phyloP scores from a whole-genome alignment of 1,139 yeast genomes.

The Zygoascus sp. region DNA sequence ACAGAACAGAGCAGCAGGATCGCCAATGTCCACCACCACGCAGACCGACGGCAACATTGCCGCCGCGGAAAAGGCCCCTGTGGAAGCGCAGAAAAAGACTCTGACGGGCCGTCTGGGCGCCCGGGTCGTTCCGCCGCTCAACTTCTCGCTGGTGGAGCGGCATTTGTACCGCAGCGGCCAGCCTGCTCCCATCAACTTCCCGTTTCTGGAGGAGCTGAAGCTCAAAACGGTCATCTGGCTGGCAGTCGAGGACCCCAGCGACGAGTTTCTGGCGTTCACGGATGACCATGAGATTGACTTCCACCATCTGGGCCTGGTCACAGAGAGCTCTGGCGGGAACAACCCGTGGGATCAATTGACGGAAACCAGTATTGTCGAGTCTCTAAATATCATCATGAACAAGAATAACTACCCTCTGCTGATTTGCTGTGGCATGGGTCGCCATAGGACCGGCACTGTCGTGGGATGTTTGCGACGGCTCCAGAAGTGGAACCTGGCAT shows the following conservation, averaged over 20 bases:
- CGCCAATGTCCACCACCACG: not conserved
- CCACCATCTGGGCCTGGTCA: conserved; percentile 52
- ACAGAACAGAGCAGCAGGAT: too few relatives aligned
- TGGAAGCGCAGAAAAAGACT: not conserved
- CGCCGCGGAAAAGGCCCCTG: too few relatives aligned
- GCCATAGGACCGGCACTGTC: conserved; percentile 94
- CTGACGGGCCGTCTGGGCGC: conserved; percentile 4
- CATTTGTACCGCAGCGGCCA: conserved; percentile 87
- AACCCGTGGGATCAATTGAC: conserved; percentile 98
- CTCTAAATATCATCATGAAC: conserved; percentile 69
- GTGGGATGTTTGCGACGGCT: conserved; percentile 86
- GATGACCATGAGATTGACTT: conserved; percentile 62
- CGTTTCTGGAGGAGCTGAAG: conserved; percentile 69
- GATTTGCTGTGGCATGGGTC: conserved; percentile 96
- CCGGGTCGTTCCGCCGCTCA: conserved; percentile 84
- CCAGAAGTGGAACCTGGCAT: conserved; percentile 94
- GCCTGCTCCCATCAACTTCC: conserved; percentile 91
- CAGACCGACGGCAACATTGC: not conserved
- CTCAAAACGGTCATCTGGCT: conserved; percentile 85
- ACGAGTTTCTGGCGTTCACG: conserved; percentile 77
- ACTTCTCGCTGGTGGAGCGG: conserved; percentile 90
- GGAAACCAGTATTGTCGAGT: conserved; percentile 72
- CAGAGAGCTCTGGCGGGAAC: conserved; percentile 48
- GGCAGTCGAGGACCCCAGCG: conserved; percentile 93
- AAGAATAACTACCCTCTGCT: conserved; percentile 73